Evolutionary conservation across 495 filamentous ascomycete species (phyloP).

Genomic region (Xylaria castorea): DNA sequence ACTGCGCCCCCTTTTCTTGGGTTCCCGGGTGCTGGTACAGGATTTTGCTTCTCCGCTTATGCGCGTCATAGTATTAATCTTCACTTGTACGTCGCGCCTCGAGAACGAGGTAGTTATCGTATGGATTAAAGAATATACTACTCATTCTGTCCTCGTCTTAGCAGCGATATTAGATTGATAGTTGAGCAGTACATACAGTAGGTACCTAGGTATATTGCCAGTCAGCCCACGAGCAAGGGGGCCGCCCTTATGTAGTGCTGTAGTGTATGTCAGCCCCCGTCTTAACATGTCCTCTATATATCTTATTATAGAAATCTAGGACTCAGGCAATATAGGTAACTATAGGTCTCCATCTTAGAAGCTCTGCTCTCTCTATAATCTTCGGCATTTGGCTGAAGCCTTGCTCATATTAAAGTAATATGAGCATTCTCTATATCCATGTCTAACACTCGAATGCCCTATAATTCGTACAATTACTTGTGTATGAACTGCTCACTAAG

Average conservation of each 20-base stretch:
- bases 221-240: neutral
- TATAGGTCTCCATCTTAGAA: neutral
- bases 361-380: neutral
- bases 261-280: neutral
- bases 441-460: neutral
- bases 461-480: neutral
- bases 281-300: conserved; percentile 7
- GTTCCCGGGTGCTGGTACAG: neutral
- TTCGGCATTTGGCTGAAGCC: neutral
- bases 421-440: neutral
- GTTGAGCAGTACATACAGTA: neutral
- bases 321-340: neutral
- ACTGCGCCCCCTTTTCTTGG: neutral
- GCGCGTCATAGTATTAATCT: neutral
- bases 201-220: neutral
- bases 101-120: neutral
- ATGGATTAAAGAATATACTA: neutral
- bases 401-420: neutral
- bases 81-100: neutral
- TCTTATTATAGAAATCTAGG: conserved; percentile 15
- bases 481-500: neutral
- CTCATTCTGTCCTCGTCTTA: neutral
- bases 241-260: neutral
- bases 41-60: neutral
- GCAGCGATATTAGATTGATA: neutral